phyloP scores from a whole-genome alignment of 352 stramenopile genomes.

The Phytophthora tubulina region DNA sequence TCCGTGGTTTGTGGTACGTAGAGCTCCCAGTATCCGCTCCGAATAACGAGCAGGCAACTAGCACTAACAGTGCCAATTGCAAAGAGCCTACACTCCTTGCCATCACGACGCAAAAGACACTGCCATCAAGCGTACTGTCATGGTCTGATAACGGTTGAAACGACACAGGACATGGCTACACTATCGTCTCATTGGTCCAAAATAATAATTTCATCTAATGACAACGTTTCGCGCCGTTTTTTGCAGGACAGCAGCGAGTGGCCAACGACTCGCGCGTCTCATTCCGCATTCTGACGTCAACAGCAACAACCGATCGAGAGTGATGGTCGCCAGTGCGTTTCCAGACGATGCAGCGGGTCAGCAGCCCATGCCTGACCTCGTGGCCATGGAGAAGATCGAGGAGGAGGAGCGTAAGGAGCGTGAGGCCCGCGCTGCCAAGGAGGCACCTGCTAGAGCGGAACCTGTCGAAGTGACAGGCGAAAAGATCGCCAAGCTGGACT shows the following conservation, averaged over 20 bases:
- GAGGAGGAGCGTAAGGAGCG: slow-evolving; percentile 45
- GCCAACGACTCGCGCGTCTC: slow-evolving; percentile 5
- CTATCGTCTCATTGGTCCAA: slow-evolving; percentile 18
- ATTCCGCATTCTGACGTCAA: slow-evolving; percentile 32
- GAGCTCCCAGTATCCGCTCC: not conserved
- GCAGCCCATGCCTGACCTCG: slow-evolving; percentile 68
- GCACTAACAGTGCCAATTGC: slow-evolving; percentile 15
- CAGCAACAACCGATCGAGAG: slow-evolving; percentile 19
- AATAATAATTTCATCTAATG: slow-evolving; percentile 31
- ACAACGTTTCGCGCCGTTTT: slow-evolving; percentile 14
- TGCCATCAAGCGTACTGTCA: not conserved
- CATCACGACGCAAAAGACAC: not conserved
- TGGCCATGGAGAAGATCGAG: slow-evolving; percentile 78
- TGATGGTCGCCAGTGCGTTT: slow-evolving; percentile 68
- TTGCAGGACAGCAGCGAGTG: slow-evolving; percentile 19
- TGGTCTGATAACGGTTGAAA: slow-evolving; percentile 18
- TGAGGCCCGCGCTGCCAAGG: slow-evolving; percentile 28
- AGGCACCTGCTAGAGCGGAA: slow-evolving; percentile 16
- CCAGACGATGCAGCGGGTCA: slow-evolving; percentile 31
- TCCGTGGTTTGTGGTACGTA: not conserved
- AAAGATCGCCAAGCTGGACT: slow-evolving; percentile 88
- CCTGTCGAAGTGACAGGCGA: slow-evolving; percentile 57
- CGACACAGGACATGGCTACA: slow-evolving; percentile 25
- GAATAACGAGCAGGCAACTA: slow-evolving; percentile 1
- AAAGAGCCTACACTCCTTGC: not conserved